Evolutionary conservation across 2,329 filamentous ascomycete genomes (phyloP).

Genomic region (Phaeoacremonium minimum): DNA sequence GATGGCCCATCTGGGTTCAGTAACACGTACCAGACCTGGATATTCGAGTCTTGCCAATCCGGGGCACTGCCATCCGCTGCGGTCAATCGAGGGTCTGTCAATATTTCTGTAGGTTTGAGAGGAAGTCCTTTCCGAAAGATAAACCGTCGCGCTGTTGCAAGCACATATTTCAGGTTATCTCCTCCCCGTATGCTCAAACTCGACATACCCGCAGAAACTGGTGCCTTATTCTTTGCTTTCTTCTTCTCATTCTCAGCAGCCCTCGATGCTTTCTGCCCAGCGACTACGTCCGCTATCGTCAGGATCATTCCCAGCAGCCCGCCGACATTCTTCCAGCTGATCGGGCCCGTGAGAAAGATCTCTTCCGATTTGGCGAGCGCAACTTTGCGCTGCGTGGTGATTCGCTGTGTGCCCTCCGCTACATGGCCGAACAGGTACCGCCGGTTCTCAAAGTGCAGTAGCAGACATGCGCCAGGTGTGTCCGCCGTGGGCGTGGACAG

Average conservation of each 20-base stretch:
- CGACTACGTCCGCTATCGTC: constrained; percentile 68
- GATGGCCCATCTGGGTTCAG: constrained; percentile 21
- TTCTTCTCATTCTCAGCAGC: constrained; percentile 33
- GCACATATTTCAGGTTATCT: constrained; percentile 71
- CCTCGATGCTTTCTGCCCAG: constrained; percentile 37
- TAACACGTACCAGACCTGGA: constrained; percentile 82
- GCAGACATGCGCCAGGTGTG: constrained; percentile 72
- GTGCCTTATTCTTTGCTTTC: constrained; percentile 30
- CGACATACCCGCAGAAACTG: constrained; percentile 15
- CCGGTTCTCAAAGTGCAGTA: constrained; percentile 76
- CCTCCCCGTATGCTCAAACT: constrained; percentile 70
- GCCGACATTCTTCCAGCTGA: constrained; percentile 72
- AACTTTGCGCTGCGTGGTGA: constrained; percentile 63
- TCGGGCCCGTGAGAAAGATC: constrained; percentile 76
- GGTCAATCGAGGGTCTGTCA: constrained; percentile 31
- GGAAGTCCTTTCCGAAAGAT: constrained; percentile 81
- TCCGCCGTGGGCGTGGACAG: constrained; percentile 82
- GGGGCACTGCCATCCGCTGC: constrained; percentile 53
- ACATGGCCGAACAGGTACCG: constrained; percentile 83
- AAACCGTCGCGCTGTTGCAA: constrained; percentile 81
- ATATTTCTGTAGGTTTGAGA: constrained; percentile 66
- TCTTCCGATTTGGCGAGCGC: constrained; percentile 64
- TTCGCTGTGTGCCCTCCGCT: constrained; percentile 80
- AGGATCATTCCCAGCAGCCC: constrained; percentile 83
- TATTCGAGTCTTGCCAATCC: constrained; percentile 70